Conservation (phyloP, 805 yeast genomes). For the Ogataea saltuana region DNA sequence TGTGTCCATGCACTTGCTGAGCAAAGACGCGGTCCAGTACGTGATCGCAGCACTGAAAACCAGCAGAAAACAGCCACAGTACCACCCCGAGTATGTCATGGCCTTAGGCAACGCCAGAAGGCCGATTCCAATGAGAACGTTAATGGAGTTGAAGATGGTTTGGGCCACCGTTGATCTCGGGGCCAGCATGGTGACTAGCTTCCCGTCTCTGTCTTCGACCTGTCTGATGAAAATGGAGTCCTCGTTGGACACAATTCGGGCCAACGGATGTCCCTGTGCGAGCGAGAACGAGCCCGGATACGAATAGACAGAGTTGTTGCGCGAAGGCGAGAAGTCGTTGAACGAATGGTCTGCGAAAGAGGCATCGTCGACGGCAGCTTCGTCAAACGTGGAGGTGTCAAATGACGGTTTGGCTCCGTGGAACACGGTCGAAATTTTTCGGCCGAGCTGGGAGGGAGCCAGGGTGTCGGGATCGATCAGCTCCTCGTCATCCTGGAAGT, state of each 20-base stretch:
- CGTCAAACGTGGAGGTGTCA: conserved; percentile 33
- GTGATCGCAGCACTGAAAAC: conserved; percentile 65
- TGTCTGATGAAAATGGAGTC: conserved; percentile 40
- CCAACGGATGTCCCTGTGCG: conserved; percentile 17
- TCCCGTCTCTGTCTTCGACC: conserved; percentile 72
- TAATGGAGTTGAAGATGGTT: conserved; percentile 65
- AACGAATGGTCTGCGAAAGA: conserved; percentile 40
- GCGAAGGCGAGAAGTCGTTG: conserved; percentile 27
- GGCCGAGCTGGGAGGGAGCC: conserved; percentile 66
- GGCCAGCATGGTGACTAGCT: conserved; percentile 65
- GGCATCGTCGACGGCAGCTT: conserved; percentile 45
- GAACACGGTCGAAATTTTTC: conserved; percentile 58
- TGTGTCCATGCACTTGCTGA: conserved; percentile 75
- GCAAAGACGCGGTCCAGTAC: conserved; percentile 71
- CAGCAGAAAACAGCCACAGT: conserved; percentile 61
- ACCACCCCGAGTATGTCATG: conserved; percentile 62
- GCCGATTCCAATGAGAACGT: conserved; percentile 69
- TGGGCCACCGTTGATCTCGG: conserved; percentile 82
- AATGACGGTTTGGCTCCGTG: conserved; percentile 19
- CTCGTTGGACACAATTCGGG: conserved; percentile 28
- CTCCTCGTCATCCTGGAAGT: conserved; percentile 63
- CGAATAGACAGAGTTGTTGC: conserved; percentile 32
- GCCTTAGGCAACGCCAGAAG: conserved; percentile 68
- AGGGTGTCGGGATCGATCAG: conserved; percentile 66
- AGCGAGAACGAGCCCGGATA: conserved; percentile 27